Conservation (phyloP, 2,329 filamentous ascomycete species). For the Pyrenophora tritici-repentis region DNA sequence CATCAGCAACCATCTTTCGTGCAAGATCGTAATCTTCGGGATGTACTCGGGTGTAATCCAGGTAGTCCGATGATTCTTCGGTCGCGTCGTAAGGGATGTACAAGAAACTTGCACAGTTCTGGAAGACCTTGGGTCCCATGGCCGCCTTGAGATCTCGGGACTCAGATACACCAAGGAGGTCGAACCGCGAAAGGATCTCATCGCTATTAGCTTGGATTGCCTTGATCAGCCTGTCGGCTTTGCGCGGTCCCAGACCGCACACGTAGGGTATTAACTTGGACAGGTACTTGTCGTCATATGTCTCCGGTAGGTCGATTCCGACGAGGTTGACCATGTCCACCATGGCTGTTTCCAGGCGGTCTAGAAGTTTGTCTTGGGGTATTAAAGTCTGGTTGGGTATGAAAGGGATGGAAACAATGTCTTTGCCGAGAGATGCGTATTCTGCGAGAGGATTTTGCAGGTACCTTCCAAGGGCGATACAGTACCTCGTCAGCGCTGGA, state of each 20-base stretch:
- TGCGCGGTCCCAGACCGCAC: constrained; percentile 87
- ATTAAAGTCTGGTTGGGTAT: constrained; percentile 89
- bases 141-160: constrained; percentile 43
- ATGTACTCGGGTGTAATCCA: constrained; percentile 96
- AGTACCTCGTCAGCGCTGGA: constrained; percentile 81
- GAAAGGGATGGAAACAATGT: constrained; percentile 84
- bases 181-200: constrained; percentile 78
- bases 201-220: constrained; percentile 92
- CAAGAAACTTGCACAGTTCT: constrained; percentile 95
- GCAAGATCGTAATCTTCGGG: constrained; percentile 98
- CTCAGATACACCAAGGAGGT: constrained; percentile 86
- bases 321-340: constrained; percentile 98
- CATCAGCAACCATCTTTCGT: constrained; percentile 97
- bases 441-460: constrained; percentile 96
- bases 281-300: constrained; percentile 77
- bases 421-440: constrained; percentile 88
- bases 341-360: constrained; percentile 91
- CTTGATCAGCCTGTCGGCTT: constrained; percentile 83
- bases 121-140: constrained; percentile 89
- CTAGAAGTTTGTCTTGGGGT: constrained; percentile 82
- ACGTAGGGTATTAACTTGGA: constrained; percentile 90
- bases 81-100: constrained; percentile 86
- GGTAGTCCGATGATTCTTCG: constrained; percentile 81
- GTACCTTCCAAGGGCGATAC: constrained; percentile 85
- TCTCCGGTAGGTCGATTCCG: constrained; percentile 93